Percentiles rank a stretch among this genome's conserved stretches.
These are phyloP conservation scores for Penicillium fimorum DNA, from an alignment of 495 filamentous ascomycete genomes.

Conservation along the genomic window DNA sequence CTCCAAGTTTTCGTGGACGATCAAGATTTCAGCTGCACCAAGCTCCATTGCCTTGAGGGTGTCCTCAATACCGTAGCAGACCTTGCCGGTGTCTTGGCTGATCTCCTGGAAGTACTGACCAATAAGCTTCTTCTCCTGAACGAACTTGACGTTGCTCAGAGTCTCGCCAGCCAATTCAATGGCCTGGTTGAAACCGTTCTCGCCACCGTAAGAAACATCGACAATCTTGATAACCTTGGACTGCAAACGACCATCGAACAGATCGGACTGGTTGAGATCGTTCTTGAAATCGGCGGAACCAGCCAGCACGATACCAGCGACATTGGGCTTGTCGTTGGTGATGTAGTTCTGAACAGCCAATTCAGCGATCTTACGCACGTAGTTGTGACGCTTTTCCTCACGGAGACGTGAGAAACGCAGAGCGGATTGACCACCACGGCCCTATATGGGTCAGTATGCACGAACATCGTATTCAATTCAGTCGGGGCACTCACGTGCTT, in stretches of 20 bases:
- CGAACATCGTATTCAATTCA: background rate
- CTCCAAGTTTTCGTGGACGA: slow-evolving; percentile 98
- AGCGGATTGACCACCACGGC: slow-evolving; percentile 98
- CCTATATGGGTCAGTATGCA: slow-evolving; percentile 32
- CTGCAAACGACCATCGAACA: slow-evolving; percentile 90
- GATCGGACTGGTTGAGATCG: slow-evolving; percentile 93
- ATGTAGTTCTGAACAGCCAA: slow-evolving; percentile 98
- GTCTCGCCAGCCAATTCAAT: slow-evolving; percentile 95
- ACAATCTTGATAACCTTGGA: slow-evolving; percentile 98
- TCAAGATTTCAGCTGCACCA: slow-evolving; percentile 88
- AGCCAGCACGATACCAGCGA: slow-evolving; percentile 88
- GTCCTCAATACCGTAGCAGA: slow-evolving; percentile 97
- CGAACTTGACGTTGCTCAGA: slow-evolving; percentile 98
- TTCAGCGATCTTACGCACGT: slow-evolving; percentile 97
- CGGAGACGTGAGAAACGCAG: slow-evolving; percentile 98
- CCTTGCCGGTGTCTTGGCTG: slow-evolving; percentile 89
- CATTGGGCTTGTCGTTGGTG: slow-evolving; percentile 95
- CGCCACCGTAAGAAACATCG: slow-evolving; percentile 96
- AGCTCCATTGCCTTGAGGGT: slow-evolving; percentile 96
- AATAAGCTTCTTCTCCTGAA: slow-evolving; percentile 99
- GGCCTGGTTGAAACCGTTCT: slow-evolving; percentile 99
- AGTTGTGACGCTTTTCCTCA: slow-evolving; percentile 99
- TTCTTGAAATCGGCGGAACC: slow-evolving; percentile 99
- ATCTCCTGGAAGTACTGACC: slow-evolving; percentile 98
- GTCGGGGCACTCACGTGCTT: slow-evolving; percentile 63